Conservation (phyloP, 2,329 filamentous ascomycete species). For the Arthrobotrys iridis region DNA sequence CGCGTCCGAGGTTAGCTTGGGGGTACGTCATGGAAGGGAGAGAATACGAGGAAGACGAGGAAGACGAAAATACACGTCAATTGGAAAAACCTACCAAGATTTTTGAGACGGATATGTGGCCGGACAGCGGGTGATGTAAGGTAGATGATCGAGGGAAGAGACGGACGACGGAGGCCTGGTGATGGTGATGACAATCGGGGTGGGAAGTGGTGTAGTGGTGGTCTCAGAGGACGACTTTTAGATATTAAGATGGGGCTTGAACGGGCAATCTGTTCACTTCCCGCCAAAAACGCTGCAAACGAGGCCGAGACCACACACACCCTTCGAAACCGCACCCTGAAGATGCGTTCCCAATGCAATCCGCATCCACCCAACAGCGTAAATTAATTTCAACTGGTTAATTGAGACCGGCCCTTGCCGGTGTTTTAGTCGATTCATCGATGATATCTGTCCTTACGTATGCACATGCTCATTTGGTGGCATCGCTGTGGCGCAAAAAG, state of each 20-base stretch:
- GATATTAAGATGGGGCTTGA: constrained; percentile 54
- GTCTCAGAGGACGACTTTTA: constrained; percentile 51
- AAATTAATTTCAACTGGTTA: not conserved
- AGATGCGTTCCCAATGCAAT: constrained; percentile 33
- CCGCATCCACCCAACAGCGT: constrained; percentile 17
- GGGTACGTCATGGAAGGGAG: constrained; percentile 21
- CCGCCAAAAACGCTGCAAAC: constrained; percentile 21
- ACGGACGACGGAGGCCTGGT: not conserved
- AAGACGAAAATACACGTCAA: constrained; percentile 35
- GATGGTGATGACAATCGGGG: constrained; percentile 21
- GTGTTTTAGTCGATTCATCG: constrained; percentile 4
- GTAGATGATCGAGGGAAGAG: not conserved
- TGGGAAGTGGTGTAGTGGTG: constrained; percentile 36
- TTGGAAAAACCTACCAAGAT: constrained; percentile 32
- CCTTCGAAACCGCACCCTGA: constrained; percentile 19
- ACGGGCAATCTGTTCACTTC: constrained; percentile 54
- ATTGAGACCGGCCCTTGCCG: not conserved
- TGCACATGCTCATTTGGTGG: constrained; percentile 38
- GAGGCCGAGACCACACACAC: constrained; percentile 38
- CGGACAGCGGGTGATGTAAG: constrained; percentile 13
- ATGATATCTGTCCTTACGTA: constrained; percentile 52
- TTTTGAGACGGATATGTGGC: not conserved
- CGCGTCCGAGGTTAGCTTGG: constrained; percentile 45
- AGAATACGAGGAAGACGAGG: not conserved
- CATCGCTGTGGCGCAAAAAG: constrained; percentile 29